Base-by-base conservation (phyloP, 2,329 filamentous ascomycete species). In the Drechslerella coelobrocha region DNA sequence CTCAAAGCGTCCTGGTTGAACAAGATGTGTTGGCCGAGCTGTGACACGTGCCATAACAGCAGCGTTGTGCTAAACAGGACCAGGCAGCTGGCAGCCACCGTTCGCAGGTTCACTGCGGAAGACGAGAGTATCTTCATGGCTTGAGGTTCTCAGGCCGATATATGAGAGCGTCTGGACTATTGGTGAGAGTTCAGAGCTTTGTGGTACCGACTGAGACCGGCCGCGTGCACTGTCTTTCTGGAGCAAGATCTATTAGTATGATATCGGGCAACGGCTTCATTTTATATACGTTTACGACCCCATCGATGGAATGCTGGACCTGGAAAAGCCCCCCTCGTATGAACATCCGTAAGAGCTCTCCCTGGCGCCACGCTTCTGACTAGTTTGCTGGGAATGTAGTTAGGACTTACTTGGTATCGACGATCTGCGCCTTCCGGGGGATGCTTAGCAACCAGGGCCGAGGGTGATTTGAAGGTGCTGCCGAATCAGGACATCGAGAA, bases 1-100 rank as follows among this genome's bases (percentile, higher is more conserved):
- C 48, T 71, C 53, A 59, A 63, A 48, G 54, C 53, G 34, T 60
- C 59, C 48, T 54, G 53, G 19, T 62, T 31, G 53, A 63, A 60
- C 29, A 45, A 19, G 8, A 59, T 63, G 66, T 45, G 66, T 63
- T 71, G 66, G 59, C 59, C 53, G 12, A 71, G 48, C 5, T 51
- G 37, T 7, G 66, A 63, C 39, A 71, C 41, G 14, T 71, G 66
- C 66, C 66, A 71, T n/a, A 71, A 26, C 45, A 71, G 66, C 34
- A 37, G 27, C 23, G 66, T 45, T 4, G 41, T 63, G 23, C 53
- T 53, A 21, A 63, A 10, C 66, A 71, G 23, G 59, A 71, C 53
- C 59, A 71, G 47, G 43, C 66, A 71, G 14, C 66, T 60, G 19
- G 57, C 53, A 23, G 59, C 66, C 66, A 63, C 66, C 56, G 66